phyloP scores from a whole-genome alignment of 2,329 filamentous ascomycete species.

The Sporothrix brasiliensis region DNA sequence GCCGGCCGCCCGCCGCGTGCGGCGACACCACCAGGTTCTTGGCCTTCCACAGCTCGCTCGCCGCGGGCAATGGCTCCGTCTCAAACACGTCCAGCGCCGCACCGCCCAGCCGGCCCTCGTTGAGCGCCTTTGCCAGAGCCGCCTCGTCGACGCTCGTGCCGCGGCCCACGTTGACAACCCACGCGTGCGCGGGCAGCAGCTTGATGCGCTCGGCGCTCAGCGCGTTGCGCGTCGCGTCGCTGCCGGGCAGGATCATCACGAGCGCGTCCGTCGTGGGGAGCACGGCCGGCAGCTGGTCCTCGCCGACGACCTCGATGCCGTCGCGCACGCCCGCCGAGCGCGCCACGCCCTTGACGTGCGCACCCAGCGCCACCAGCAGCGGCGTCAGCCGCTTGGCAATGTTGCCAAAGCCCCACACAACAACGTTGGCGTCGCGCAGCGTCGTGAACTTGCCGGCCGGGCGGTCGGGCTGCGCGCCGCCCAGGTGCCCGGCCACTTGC shows the following conservation, averaged over 20 bases:
- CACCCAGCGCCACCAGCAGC: slow-evolving; percentile 51
- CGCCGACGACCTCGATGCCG: slow-evolving; percentile 49
- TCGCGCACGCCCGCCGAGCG: slow-evolving; percentile 58
- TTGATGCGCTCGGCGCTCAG: slow-evolving; percentile 47
- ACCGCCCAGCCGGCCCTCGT: slow-evolving; percentile 50
- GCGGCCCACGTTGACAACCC: slow-evolving; percentile 53
- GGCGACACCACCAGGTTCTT: slow-evolving; percentile 38
- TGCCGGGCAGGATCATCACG: slow-evolving; percentile 54
- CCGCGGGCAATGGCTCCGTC: slow-evolving; percentile 48
- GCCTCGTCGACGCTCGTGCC: slow-evolving; percentile 55
- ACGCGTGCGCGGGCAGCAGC: slow-evolving; percentile 47
- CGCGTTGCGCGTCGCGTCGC: slow-evolving; percentile 46
- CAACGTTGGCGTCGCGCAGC: slow-evolving; percentile 48
- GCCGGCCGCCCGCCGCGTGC: slow-evolving; percentile 58
- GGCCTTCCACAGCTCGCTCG: slow-evolving; percentile 41
- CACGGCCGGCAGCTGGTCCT: slow-evolving; percentile 46
- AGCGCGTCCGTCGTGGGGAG: slow-evolving; percentile 51
- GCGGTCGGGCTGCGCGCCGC: slow-evolving; percentile 46
- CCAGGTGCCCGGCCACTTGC: slow-evolving; percentile 51
- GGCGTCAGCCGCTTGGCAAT: slow-evolving; percentile 52
- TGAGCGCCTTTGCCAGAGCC: slow-evolving; percentile 51
- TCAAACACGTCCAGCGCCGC: slow-evolving; percentile 55
- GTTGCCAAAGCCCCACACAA: slow-evolving; percentile 55
- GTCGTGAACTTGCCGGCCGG: slow-evolving; percentile 49
- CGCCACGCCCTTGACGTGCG: slow-evolving; percentile 62